Base-by-base conservation (phyloP, 2,329 filamentous ascomycete genomes). In the Fusarium sp. region DNA sequence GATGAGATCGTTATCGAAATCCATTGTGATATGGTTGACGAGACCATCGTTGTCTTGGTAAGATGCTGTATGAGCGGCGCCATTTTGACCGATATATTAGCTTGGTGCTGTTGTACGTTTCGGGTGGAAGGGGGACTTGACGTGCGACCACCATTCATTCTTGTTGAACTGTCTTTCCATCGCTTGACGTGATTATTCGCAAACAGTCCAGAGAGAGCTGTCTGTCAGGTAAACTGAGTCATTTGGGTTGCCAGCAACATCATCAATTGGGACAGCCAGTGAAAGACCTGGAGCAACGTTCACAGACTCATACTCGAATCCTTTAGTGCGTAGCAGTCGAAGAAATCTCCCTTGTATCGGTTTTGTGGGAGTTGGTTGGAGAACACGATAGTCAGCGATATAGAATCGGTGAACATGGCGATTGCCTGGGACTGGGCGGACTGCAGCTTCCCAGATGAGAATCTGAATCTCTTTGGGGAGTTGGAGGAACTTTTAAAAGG, bases 81-180 rank as follows among this genome's bases (percentile, higher is more conserved):
- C 58, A 4, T 32, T 15, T 8, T 50, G 33, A 0, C 23, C 21
- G 1, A n/a, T 21, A 25, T 43, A 58, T 15, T 43, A n/a, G 3
- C 70, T 47, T 5, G 42, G 28, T 5, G n/a, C 13, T 4, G 60
- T 52, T 11, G 40, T 43, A 21, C 42, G 57, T n/a, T 47, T 54
- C 25, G 70, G 60, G 6, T 66, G 61, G 16, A 42, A 46, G 0
- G 56, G 43, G 2, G 43, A 38, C 12, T 58, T 35, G 5, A 54
- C 1, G 5, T 52, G 28, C 6, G 72, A 74, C 67, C 72, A 74
- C 72, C 72, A 74, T 33, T 74, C 67, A 23, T 74, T 74, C 23
- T 15, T 72, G 0, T 2, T 12, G n/a, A 74, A 74, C 0, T 21
- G 23, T 16, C 30, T 37, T 12, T 74, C 60, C 49, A 74, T 69